These are phyloP conservation scores for Aspergillus glaucus DNA, from an alignment of 2,329 filamentous ascomycete species.

Conservation along the genomic window DNA sequence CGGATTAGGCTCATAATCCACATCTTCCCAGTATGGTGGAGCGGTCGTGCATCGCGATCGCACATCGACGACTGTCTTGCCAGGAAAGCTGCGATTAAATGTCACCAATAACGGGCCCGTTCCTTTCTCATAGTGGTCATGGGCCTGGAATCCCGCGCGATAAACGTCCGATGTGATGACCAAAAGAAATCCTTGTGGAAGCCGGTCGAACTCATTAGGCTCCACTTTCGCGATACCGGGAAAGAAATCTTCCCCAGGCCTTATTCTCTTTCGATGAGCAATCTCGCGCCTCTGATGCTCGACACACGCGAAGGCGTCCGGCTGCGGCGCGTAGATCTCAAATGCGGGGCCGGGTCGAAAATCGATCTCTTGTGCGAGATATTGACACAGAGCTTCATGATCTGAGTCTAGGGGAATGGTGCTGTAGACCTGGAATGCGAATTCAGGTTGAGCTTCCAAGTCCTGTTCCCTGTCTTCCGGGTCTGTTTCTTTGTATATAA, in stretches of 20 bases:
- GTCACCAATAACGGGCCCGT: not conserved
- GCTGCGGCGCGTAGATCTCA: constrained; percentile 8
- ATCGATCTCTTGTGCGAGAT: constrained; percentile 1
- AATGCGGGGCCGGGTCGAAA: not conserved
- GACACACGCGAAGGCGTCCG: constrained; percentile 7
- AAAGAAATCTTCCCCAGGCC: not conserved
- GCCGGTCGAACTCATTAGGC: constrained; percentile 2
- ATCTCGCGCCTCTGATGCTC: constrained; percentile 11
- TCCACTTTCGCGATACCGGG: constrained; percentile 4
- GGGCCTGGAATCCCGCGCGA: not conserved
- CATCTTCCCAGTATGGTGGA: not conserved
- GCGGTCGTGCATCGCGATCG: not conserved
- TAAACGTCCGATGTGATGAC: not conserved
- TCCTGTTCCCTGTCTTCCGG: not conserved
- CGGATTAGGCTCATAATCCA: not conserved
- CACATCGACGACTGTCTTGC: not conserved
- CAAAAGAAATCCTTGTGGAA: not conserved
- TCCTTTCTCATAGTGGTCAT: not conserved
- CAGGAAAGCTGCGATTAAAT: not conserved
- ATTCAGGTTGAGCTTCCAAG: not conserved
- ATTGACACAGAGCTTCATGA: constrained; percentile 1
- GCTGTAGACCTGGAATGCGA: constrained; percentile 7
- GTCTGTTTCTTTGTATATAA: not conserved
- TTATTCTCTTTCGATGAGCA: constrained; percentile 3
- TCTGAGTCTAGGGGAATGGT: constrained; percentile 5